Conservation (phyloP, 2,329 filamentous ascomycete genomes). For the Fusarium nisikadoi region DNA sequence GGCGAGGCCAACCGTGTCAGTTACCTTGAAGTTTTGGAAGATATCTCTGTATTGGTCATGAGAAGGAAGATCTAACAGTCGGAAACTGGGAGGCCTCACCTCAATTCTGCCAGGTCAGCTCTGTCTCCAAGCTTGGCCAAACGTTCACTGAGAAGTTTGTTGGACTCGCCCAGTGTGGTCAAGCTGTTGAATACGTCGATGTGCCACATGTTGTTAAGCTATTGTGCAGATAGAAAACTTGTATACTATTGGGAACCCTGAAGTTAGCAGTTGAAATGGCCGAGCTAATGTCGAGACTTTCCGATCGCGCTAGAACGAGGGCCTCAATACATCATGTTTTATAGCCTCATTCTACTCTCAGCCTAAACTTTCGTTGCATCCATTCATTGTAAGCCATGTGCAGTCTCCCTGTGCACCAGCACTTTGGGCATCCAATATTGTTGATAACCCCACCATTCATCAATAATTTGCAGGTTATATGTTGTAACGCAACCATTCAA, state of each 20-base stretch:
- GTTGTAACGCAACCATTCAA: not conserved
- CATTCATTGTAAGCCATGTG: not conserved
- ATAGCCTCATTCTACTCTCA: not conserved
- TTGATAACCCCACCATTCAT: not conserved
- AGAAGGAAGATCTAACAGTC: accelerated
- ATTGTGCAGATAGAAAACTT: not conserved
- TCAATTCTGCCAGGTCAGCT: not conserved
- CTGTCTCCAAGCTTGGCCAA: not conserved
- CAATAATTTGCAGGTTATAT: not conserved
- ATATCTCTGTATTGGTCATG: not conserved
- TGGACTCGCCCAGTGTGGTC: not conserved
- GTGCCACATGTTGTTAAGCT: not conserved
- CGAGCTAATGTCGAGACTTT: not conserved
- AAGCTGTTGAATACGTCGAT: not conserved
- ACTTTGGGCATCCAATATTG: not conserved
- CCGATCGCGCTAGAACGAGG: not conserved
- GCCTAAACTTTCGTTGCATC: not conserved
- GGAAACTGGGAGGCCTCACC: not conserved
- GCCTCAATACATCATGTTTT: not conserved
- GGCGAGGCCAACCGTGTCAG: not conserved
- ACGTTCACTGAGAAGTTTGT: not conserved
- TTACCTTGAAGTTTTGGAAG: not conserved
- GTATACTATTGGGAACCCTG: not conserved
- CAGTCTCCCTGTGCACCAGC: not conserved
- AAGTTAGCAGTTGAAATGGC: not conserved